Base-by-base conservation (phyloP, 2,329 filamentous ascomycete genomes). In the Rhynchosporium graminicola region DNA sequence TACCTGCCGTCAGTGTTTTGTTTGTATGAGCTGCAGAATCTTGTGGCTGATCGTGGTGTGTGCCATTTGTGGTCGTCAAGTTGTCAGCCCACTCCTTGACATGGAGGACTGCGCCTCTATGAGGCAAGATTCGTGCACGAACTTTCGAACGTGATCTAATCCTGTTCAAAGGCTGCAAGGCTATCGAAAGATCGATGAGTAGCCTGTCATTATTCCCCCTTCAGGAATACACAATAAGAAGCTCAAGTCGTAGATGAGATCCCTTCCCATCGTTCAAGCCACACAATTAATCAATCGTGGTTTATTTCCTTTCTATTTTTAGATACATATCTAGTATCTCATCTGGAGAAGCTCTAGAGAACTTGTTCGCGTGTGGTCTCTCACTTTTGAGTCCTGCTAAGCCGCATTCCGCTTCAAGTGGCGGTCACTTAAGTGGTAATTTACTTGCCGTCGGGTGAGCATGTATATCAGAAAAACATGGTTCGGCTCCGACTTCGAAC, bases 361-460 rank as follows among this genome's bases (percentile, higher is more conserved):
- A 42, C 38, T 42, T 10, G 10, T 13, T 9, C 36, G 40, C 12
- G n/a, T 54, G 33, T 36, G 4, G 28, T 15, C 10, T 40, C 36
- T 28, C 20, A 3, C 13, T 40, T 4, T 20, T 40, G 51, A 33
- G 36, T 29, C 7, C 10, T 40, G 50, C 50, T n/a, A 52, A 52
- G 50, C 10, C 20, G 15, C 13, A 3, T 40, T n/a, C 50, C 51
- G 51, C 51, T n/a, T 54, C 51, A 40, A 40, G 51, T 54, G 51
- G 51, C 51, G 51, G 51, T 40, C 36, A 20, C 1, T 20, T 20
- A 54, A 54, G 36, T 12, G 51, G 51, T 38, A 29, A 33, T 28
- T 42, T 26, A 54, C 36, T 15, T 42, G 12, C 20, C 20, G 20
- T 20, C 40, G n/a, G 28, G 51, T 54, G 51, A 26, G 50, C 28